phyloP scores from a whole-genome alignment of 2,329 filamentous ascomycete genomes.

The Exophiala viscosa region DNA sequence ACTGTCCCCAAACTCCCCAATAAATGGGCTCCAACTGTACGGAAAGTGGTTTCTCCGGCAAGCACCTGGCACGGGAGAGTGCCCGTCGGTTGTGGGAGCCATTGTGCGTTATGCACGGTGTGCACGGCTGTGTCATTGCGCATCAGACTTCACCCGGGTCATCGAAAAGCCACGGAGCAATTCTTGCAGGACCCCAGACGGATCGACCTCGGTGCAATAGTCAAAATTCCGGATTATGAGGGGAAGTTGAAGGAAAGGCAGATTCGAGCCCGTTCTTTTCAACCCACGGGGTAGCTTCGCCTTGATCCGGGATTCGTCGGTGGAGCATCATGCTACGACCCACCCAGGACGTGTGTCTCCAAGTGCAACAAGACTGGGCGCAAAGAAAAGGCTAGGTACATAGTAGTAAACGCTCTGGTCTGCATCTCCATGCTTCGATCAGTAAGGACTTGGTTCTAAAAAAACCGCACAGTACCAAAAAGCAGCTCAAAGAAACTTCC shows the following conservation, averaged over 20 bases:
- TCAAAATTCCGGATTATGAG: not conserved
- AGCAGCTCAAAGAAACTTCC: not conserved
- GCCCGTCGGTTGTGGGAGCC: too few species aligned
- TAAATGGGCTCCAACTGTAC: not conserved
- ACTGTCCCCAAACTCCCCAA: not conserved
- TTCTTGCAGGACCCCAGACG: not conserved
- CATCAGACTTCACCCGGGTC: not conserved
- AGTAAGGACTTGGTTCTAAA: too few species aligned
- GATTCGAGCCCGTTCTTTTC: too few species aligned
- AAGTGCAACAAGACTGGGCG: not conserved
- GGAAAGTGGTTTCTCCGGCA: not conserved
- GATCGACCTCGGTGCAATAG: not conserved
- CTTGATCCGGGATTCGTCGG: not conserved
- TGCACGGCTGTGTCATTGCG: too few species aligned
- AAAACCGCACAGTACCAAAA: not conserved
- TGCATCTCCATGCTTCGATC: too few species aligned
- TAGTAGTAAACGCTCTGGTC: not conserved
- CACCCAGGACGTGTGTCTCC: not conserved
- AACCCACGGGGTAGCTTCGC: not conserved
- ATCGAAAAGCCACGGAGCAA: not conserved
- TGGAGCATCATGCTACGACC: not conserved
- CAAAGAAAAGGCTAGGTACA: not conserved
- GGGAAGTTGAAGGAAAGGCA: not conserved
- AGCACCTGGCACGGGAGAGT: not conserved
- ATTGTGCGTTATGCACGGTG: too few species aligned